phyloP scores from a whole-genome alignment of 192 early-diverging fungal species.

The Backusella psychrophila region DNA sequence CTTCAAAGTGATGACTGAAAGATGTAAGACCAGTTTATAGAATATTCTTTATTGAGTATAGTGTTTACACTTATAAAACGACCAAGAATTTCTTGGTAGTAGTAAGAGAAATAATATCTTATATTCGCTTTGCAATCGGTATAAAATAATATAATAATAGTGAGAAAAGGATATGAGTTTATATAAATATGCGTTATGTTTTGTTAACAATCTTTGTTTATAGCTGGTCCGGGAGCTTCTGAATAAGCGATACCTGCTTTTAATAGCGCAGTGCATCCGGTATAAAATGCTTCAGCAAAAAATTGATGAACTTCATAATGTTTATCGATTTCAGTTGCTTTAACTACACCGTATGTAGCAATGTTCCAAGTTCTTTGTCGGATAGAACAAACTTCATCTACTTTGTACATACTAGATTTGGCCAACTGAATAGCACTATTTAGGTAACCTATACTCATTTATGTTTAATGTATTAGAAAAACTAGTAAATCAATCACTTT shows the following conservation, averaged over 20 bases:
- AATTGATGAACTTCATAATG: conserved; percentile 54
- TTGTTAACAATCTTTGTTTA: not conserved
- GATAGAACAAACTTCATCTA: conserved; percentile 48
- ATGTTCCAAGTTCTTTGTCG: conserved; percentile 52
- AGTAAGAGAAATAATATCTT: not conserved
- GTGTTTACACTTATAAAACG: no score
- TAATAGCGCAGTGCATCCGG: conserved; percentile 43
- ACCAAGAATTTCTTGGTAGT: not conserved
- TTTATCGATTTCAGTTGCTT: conserved; percentile 50
- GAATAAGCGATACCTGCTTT: conserved; percentile 52
- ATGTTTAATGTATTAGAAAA: conserved; percentile 1
- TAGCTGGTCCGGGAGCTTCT: conserved; percentile 18
- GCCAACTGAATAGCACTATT: conserved; percentile 19
- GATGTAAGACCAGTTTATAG: no score
- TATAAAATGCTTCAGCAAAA: conserved; percentile 45
- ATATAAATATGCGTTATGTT: not conserved
- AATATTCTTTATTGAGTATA: no score
- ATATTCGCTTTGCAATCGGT: not conserved
- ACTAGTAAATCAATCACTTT: not conserved
- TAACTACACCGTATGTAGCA: conserved; percentile 41
- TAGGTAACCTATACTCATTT: conserved; percentile 35
- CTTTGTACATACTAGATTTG: conserved; percentile 30
- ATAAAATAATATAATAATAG: not conserved
- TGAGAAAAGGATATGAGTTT: not conserved
- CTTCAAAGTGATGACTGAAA: no score